phyloP scores from a whole-genome alignment of 2,329 filamentous ascomycete species.

The Coniella lustricola region DNA sequence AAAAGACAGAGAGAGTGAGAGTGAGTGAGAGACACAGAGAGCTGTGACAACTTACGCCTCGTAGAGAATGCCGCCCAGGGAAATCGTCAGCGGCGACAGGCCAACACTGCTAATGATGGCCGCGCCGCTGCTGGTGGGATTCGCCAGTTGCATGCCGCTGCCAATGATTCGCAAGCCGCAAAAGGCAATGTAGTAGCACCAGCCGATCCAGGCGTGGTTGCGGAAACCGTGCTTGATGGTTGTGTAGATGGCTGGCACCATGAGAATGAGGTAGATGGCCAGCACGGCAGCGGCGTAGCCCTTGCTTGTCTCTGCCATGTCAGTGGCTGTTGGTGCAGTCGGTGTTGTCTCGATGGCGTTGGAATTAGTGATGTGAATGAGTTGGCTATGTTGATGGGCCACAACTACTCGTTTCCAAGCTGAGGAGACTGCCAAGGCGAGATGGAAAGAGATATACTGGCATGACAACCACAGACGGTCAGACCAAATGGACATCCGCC shows the following conservation, averaged over 20 bases:
- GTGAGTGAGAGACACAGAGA: neutral
- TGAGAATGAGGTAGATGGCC: constrained; percentile 29
- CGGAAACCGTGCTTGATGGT: constrained; percentile 26
- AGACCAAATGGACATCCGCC: too few species aligned
- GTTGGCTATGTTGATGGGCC: neutral
- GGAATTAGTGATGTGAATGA: neutral
- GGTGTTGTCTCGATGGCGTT: neutral
- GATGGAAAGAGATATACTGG: too few species aligned
- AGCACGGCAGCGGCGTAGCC: constrained; percentile 24
- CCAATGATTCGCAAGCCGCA: constrained; percentile 30
- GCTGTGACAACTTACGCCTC: constrained; percentile 31
- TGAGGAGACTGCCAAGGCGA: too few species aligned
- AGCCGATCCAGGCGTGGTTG: constrained; percentile 27
- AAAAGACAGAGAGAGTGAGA: neutral
- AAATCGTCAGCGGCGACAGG: constrained; percentile 30
- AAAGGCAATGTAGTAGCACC: constrained; percentile 32
- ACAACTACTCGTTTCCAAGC: too few species aligned
- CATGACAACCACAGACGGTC: too few species aligned
- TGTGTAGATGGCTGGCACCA: constrained; percentile 25
- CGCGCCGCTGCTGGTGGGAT: constrained; percentile 22
- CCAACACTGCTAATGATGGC: constrained; percentile 31
- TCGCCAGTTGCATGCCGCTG: constrained; percentile 23
- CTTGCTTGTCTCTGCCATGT: constrained; percentile 1
- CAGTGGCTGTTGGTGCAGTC: neutral
- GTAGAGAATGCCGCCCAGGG: constrained; percentile 27